Evolutionary conservation across 73 alveolate species (phyloP).

Genomic region (Tetrahymena thermophila): DNA sequence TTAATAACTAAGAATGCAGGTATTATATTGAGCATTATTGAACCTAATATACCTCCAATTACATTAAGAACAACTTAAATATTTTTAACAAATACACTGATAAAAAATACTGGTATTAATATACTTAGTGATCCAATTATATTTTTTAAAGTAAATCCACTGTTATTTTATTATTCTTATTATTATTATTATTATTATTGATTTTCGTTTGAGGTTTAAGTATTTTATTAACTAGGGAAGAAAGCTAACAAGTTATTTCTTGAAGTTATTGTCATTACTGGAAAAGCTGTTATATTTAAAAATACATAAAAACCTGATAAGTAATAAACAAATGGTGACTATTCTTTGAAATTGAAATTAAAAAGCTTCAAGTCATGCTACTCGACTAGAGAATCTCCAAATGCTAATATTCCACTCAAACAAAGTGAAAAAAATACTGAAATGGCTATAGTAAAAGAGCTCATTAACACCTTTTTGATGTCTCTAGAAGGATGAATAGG

Average conservation of each 20-base stretch:
- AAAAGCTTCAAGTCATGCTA: background rate
- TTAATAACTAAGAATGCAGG: background rate
- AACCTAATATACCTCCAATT: background rate
- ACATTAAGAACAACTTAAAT: background rate
- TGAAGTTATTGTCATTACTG: conserved; percentile 9
- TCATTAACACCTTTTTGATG: conserved; percentile 7
- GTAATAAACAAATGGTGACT: conserved; percentile 18
- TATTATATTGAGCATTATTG: background rate
- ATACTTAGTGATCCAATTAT: background rate
- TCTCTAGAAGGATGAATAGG: conserved; percentile 22
- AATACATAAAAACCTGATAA: conserved; percentile 25
- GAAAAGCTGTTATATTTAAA: conserved; percentile 32
- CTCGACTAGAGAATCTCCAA: background rate
- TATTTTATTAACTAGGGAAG: background rate
- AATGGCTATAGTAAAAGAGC: conserved; percentile 6
- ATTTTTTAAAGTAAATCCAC: background rate
- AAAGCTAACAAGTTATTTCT: background rate
- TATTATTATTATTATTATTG: background rate
- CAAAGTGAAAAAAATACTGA: conserved; percentile 7
- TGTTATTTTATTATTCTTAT: background rate
- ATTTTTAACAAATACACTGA: background rate
- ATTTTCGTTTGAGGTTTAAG: background rate
- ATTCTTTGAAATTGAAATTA: background rate
- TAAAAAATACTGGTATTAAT: background rate
- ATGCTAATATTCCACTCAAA: conserved; percentile 24